Evolutionary conservation across 768 basidiomycete genomes (phyloP).

Genomic region (Dioszegia aurantiaca): DNA sequence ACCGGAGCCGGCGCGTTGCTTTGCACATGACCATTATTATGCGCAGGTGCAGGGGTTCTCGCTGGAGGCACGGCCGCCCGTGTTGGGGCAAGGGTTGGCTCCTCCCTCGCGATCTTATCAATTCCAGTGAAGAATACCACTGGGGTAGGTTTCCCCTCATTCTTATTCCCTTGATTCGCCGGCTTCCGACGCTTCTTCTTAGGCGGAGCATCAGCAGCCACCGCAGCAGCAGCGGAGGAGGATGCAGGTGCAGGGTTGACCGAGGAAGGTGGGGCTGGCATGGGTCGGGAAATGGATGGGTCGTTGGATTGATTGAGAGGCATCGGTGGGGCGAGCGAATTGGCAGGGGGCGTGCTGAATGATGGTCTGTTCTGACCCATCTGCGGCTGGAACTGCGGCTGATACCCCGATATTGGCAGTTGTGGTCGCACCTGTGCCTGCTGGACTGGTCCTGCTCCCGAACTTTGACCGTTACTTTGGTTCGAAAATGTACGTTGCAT

Average conservation of each 20-base stretch:
- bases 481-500: constrained; percentile 16
- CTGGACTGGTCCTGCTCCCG: neutral
- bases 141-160: neutral
- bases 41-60: neutral
- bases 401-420: constrained; percentile 10
- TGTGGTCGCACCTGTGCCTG: neutral
- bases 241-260: neutral
- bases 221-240: neutral
- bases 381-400: too few relatives aligned
- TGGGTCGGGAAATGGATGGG: neutral
- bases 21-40: neutral
- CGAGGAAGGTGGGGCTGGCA: neutral
- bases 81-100: neutral
- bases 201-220: neutral
- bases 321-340: neutral
- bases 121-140: constrained; percentile 4
- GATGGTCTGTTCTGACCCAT: too few relatives aligned
- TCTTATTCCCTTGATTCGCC: neutral
- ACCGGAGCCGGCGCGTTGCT: neutral
- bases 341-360: neutral
- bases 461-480: constrained; percentile 4
- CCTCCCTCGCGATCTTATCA: constrained; percentile 2
- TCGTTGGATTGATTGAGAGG: neutral
- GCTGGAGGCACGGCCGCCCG: neutral
- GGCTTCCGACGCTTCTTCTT: constrained; percentile 11